Evolutionary conservation across 2,329 filamentous ascomycete species (phyloP).

Genomic region (Penicillium paneum): DNA sequence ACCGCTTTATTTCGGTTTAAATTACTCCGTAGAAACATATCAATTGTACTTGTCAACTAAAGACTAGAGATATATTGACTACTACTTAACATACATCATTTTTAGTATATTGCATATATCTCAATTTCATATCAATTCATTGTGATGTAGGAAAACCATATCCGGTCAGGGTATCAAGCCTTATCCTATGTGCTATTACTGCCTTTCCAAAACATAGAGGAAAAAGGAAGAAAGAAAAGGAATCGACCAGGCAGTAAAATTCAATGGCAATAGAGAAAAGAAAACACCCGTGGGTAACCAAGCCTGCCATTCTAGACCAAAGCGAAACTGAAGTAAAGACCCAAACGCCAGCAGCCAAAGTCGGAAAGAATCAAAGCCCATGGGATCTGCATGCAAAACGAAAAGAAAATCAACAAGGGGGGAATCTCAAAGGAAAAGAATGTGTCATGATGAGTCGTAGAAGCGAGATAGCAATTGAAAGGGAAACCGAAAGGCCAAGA

Average conservation of each 20-base stretch:
- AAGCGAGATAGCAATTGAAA: neutral
- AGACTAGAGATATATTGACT: neutral
- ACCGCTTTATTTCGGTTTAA: constrained; percentile 7
- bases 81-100: neutral
- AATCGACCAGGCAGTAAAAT: neutral
- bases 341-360: constrained; percentile 10
- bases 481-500: neutral
- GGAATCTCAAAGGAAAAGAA: constrained; percentile 19
- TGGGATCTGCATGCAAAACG: constrained; percentile 1
- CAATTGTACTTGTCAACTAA: neutral
- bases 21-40: constrained; percentile 7
- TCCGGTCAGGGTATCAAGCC: constrained; percentile 26
- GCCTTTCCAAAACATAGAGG: neutral
- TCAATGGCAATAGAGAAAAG: constrained; percentile 1
- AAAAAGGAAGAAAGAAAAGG: neutral
- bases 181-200: constrained; percentile 15
- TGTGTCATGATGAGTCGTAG: constrained; percentile 12
- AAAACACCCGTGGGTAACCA: constrained; percentile 14
- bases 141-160: constrained; percentile 15
- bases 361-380: constrained; percentile 6
- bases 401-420: constrained; percentile 2
- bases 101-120: neutral
- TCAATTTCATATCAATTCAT: neutral
- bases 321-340: constrained; percentile 2
- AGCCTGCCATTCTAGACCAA: constrained; percentile 23